Percentiles rank a stretch among this genome's conserved stretches.
These are phyloP conservation scores for Pythium insidiosum DNA, from an alignment of 352 stramenopile genomes.

Conservation along the genomic window DNA sequence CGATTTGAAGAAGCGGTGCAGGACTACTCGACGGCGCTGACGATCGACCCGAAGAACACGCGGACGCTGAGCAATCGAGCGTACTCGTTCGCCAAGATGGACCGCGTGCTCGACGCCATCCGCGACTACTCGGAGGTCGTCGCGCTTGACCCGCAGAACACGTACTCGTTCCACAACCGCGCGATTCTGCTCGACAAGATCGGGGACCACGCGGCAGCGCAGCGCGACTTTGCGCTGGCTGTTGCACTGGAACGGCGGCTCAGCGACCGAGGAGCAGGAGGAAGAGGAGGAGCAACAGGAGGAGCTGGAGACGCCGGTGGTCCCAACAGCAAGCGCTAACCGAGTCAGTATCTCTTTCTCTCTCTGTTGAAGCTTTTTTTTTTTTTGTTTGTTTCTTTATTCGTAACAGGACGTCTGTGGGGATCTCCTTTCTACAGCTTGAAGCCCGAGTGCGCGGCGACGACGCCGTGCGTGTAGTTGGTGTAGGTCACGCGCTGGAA, in stretches of 20 bases:
- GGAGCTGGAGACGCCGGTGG: no score
- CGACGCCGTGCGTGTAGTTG: slow-evolving; percentile 97
- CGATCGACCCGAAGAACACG: slow-evolving; percentile 67
- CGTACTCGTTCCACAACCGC: slow-evolving; percentile 82
- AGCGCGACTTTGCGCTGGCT: slow-evolving; percentile 28
- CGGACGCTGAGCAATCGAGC: slow-evolving; percentile 80
- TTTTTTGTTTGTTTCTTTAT: no score
- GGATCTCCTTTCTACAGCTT: slow-evolving; percentile 65
- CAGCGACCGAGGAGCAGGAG: background rate
- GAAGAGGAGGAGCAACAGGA: no score
- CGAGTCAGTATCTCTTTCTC: no score
- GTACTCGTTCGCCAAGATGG: slow-evolving; percentile 83
- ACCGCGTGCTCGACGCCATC: slow-evolving; percentile 44
- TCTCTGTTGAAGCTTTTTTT: no score
- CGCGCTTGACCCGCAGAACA: slow-evolving; percentile 54
- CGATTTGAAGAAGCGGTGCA: slow-evolving; percentile 55
- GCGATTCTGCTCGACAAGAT: slow-evolving; percentile 76
- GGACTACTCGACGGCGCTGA: slow-evolving; percentile 69
- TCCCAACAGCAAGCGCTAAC: background rate
- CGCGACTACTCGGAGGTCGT: slow-evolving; percentile 76
- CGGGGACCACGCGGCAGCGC: slow-evolving; percentile 28
- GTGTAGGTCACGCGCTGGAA: slow-evolving; percentile 92
- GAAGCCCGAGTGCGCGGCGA: slow-evolving; percentile 96
- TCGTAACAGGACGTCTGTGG: background rate
- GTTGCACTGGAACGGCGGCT: slow-evolving; percentile 1